phyloP scores from a whole-genome alignment of 345 rosid genomes.

The Hibiscus mutabilis region DNA sequence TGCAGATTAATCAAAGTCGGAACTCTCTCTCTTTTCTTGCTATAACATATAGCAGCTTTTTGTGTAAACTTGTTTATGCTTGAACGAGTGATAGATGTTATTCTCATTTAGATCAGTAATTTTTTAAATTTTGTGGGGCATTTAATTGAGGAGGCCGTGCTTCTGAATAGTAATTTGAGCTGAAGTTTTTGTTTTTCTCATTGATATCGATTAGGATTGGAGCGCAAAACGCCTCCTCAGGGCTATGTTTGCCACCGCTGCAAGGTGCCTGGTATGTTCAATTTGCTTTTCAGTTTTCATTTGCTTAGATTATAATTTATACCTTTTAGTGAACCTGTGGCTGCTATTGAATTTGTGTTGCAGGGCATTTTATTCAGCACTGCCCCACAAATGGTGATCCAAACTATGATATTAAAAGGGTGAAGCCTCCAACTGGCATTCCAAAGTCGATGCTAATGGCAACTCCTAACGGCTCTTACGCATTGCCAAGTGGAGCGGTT shows the following conservation, averaged over 20 bases:
- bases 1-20: not conserved
- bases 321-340: not conserved
- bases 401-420: conserved; percentile 75
- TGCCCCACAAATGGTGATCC: conserved; percentile 99
- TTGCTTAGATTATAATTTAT: not conserved
- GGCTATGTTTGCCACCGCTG: conserved; percentile 97
- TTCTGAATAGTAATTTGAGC: not conserved
- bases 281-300: not conserved
- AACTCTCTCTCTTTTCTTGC: not conserved
- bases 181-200: conserved; percentile 17
- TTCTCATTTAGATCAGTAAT: not conserved
- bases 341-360: conserved; percentile 5
- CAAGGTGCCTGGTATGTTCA: conserved; percentile 74
- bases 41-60: not conserved
- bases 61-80: not conserved
- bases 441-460: conserved; percentile 98
- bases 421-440: conserved; percentile 92
- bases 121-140: not conserved
- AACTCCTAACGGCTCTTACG: conserved; percentile 93
- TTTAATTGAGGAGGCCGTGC: not conserved
- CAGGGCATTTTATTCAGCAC: conserved; percentile 99
- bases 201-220: conserved; percentile 59
- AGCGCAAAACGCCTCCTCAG: conserved; percentile 92
- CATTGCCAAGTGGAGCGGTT: conserved; percentile 93
- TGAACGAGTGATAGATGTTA: not conserved